Evolutionary conservation across 2,329 filamentous ascomycete species (phyloP).

Genomic region (Hypomyces rosellus): DNA sequence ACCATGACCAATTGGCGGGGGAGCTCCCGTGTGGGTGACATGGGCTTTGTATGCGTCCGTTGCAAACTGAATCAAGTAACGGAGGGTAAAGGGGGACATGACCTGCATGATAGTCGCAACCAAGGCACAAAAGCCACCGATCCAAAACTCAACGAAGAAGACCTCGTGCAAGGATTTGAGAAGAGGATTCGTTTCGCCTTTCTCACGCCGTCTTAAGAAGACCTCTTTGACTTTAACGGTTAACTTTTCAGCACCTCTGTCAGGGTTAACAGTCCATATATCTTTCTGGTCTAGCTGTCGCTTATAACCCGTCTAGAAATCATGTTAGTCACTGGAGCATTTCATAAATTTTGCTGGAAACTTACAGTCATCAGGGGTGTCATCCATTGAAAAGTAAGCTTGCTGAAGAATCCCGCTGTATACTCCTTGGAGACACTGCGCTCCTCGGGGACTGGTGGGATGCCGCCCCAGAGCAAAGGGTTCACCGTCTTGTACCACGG

Average conservation of each 20-base stretch:
- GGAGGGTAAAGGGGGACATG: constrained; percentile 75
- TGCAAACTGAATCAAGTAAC: constrained; percentile 82
- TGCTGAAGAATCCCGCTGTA: constrained; percentile 66
- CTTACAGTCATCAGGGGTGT: constrained; percentile 72
- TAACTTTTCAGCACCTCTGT: constrained; percentile 65
- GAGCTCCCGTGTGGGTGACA: constrained; percentile 34
- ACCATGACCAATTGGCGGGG: constrained; percentile 66
- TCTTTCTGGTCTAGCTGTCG: constrained; percentile 77
- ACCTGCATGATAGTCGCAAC: constrained; percentile 70
- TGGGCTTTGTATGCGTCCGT: constrained; percentile 68
- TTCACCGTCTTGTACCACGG: constrained; percentile 60
- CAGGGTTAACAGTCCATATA: constrained; percentile 82
- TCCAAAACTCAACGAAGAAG: constrained; percentile 75
- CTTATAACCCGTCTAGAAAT: constrained; percentile 67
- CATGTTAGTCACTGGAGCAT: constrained; percentile 1
- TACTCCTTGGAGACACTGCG: constrained; percentile 59
- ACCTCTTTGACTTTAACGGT: constrained; percentile 58
- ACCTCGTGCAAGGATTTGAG: constrained; percentile 80
- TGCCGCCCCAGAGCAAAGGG: constrained; percentile 53
- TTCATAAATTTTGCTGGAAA: constrained; percentile 12
- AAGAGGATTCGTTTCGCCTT: constrained; percentile 67
- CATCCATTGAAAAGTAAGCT: constrained; percentile 85
- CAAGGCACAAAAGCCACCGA: constrained; percentile 75
- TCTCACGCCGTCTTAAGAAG: constrained; percentile 61
- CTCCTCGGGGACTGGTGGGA: constrained; percentile 50